Base-by-base conservation (phyloP, 257 asterid genomes). In the Petunia axillaris region DNA sequence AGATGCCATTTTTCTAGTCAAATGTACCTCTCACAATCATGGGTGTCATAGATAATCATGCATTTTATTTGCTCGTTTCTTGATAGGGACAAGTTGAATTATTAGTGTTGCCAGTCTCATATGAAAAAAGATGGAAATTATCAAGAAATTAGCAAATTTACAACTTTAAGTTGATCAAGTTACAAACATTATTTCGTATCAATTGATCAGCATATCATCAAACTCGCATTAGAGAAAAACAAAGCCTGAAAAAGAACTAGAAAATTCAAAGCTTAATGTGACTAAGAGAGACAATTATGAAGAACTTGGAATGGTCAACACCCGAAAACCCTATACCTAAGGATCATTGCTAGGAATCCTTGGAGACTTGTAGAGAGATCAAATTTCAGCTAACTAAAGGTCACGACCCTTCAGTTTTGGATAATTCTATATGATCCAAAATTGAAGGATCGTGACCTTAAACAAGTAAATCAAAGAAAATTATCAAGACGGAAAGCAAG, bases 121-220 rank as follows among this genome's bases (percentile, higher is more conserved):
- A 8, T 48, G 52, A 43, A 64, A n/a, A 52, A 2, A 44, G 63
- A 55, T 55, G 37, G 52, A 76, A 48, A 52, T 38, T 60, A 37
- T 14, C 55, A 53, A 80, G 7, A 71, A 76, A 80, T 59, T 13
- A 52, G 46, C 15, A 53, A 70, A 75, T 82, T 65, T 65, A 66
- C 80, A 70, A 43, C 63, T 76, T 35, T 62, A 3, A 70, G 36
- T 48, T 46, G 6, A 77, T 70, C 79, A 77, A 35, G 65, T 44
- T 82, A 82, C 75, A 53, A 58, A 9, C 76, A 65, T 66, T 40
- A 48, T 71, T 35, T 66, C 65, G 76, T 71, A 48, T 48, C 77
- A 75, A 41, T 5, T 35, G 66, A 70, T 71, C 80, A 85, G 80
- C 78, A 50, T 76, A 68, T 67, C 54, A 68, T 67, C 54, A 80